These are phyloP conservation scores for Tieghemiomyces parasiticus DNA, from an alignment of 192 early-diverging fungal genomes.

Conservation along the genomic window DNA sequence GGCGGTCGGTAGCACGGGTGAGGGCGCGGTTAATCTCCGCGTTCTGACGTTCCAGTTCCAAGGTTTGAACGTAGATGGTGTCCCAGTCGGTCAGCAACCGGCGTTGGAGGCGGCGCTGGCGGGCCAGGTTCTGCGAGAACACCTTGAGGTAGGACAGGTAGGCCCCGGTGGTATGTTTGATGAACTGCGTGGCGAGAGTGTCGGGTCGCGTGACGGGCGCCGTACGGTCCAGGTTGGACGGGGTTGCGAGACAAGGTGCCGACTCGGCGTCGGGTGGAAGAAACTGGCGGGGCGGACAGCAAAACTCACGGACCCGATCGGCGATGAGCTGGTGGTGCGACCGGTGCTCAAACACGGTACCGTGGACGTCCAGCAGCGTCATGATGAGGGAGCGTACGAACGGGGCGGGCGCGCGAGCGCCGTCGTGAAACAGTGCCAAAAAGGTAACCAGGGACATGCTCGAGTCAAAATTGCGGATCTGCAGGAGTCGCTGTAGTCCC, in stretches of 20 bases:
- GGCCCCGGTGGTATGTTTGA: neutral
- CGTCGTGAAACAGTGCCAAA: neutral
- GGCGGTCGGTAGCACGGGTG: no score
- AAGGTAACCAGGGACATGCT: neutral
- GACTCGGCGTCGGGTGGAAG: neutral
- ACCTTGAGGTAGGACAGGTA: neutral
- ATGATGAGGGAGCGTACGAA: neutral
- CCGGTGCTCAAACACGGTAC: neutral
- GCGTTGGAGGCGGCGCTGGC: slow-evolving; percentile 3
- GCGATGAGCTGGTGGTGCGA: neutral
- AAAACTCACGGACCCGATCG: neutral
- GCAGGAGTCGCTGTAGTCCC: no score
- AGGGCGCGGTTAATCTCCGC: neutral
- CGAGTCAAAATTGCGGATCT: no score
- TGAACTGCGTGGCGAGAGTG: neutral
- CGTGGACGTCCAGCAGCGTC: neutral
- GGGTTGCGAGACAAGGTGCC: neutral
- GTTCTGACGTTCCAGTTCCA: neutral
- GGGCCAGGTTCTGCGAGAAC: neutral
- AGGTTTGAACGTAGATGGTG: neutral
- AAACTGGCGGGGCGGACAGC: neutral
- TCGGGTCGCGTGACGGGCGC: neutral
- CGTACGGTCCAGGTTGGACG: neutral
- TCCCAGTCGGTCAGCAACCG: neutral
- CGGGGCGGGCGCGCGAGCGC: neutral